Evolutionary conservation across 257 asterid genomes (phyloP), one percentile per base, ranked within the genome.

Genomic region (Mitragyna speciosa): DNA sequence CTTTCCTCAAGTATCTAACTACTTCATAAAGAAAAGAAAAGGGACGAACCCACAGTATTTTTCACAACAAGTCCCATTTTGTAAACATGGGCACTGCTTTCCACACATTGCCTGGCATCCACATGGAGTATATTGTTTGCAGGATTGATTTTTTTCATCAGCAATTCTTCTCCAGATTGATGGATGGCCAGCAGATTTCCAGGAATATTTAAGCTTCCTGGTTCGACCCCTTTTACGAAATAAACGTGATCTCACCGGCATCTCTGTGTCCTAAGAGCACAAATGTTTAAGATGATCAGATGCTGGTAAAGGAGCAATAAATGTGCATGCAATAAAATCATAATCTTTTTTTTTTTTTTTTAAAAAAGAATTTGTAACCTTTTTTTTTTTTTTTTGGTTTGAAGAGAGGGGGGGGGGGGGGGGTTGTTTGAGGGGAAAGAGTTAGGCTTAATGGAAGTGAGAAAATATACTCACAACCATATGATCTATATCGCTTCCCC

Each of bases 121-220:
- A 83, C 99, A 96, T 54, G 99, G 99, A 80, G 81, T 58, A 81
- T 89, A 94, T 76, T 91, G 98, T 70, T 87, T 90, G 76, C 85
- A 87, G 22, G 95, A 89, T 87, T 78, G 89, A 78, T 92, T 93
- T 85, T 96, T 94, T 81, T 98, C 98, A 83, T 93, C 97, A 11
- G 87, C 92, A 68, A 91, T 86, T 88, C 97, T 90, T 88, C 98
- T 94, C 97, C 98, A 96, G 70, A 92, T 87, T 49, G 98, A 92
- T 48, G 99, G 99, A 87, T 94, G 99, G 49, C 99, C 99, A 78
- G 98, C 93, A 83, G 98, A 96, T 81, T 96, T 96, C 86, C 95
- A 88, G 36, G 99, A 96, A 81, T 94, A 92, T 81, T 94, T 96
- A 61, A 94, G 94, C 92, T 91, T 96, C 52, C 98, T 92, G 41